Percentiles rank a stretch among this genome's conserved stretches.
phyloP scores from a whole-genome alignment of 2,329 filamentous ascomycete species.

The Trichoderma harzianum region DNA sequence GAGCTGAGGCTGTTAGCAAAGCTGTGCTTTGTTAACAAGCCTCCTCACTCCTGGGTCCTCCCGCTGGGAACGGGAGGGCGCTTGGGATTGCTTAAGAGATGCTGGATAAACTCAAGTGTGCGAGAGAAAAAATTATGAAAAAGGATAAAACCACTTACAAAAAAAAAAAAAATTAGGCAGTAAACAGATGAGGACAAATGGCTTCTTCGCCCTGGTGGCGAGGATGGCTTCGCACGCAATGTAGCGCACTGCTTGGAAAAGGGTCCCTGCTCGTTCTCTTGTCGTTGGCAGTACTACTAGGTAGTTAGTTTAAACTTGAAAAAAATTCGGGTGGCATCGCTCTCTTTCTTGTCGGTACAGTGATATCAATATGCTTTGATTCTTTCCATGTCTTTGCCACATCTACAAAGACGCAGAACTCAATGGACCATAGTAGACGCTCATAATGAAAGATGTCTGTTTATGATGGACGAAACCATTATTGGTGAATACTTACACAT shows the following conservation, averaged over 20 bases:
- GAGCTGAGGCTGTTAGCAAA: conserved; percentile 6
- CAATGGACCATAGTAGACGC: neutral
- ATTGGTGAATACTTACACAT: neutral
- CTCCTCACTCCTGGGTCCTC: conserved; percentile 22
- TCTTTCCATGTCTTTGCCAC: neutral
- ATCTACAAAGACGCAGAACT: neutral
- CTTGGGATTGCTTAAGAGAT: conserved; percentile 28
- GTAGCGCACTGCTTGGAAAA: conserved; percentile 33
- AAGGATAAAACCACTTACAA: neutral
- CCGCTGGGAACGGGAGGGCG: conserved; percentile 21
- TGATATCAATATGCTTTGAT: neutral
- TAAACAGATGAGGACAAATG: conserved; percentile 19
- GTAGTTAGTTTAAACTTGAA: conserved; percentile 40
- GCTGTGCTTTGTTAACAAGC: conserved; percentile 25
- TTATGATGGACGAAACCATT: fast-evolving
- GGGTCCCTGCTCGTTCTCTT: conserved; percentile 39
- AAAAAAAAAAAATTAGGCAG: neutral
- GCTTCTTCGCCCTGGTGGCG: conserved; percentile 30
- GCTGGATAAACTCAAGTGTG: conserved; percentile 33
- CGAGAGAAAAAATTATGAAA: conserved; percentile 15
- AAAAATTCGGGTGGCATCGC: neutral
- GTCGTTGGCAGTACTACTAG: conserved; percentile 37
- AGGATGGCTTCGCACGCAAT: conserved; percentile 30
- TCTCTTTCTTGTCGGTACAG: neutral
- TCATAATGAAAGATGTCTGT: neutral